A percentile compares a stretch with the other conserved stretches of the same genome.
Evolutionary conservation across 495 filamentous ascomycete species (phyloP).

Genomic region (Recurvomyces mirabilis): DNA sequence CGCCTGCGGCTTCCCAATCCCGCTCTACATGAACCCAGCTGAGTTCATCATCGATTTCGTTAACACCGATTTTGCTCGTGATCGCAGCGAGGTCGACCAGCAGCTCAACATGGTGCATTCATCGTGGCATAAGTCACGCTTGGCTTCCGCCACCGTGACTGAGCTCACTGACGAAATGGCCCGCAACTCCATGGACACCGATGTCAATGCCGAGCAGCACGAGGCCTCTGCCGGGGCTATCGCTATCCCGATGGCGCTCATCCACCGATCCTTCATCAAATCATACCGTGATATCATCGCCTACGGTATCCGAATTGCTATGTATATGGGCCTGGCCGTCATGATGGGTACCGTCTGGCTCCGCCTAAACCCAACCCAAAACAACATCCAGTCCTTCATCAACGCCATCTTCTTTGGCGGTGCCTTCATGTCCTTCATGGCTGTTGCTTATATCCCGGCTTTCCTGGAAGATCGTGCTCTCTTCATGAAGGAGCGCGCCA

Average conservation of each 20-base stretch:
- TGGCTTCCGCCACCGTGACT: slow-evolving; percentile 16
- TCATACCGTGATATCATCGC: slow-evolving; percentile 69
- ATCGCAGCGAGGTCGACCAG: slow-evolving; percentile 32
- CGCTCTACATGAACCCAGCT: slow-evolving; percentile 60
- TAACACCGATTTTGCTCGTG: slow-evolving; percentile 57
- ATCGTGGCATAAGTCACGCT: slow-evolving; percentile 33
- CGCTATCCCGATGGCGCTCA: slow-evolving; percentile 39
- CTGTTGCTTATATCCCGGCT: slow-evolving; percentile 67
- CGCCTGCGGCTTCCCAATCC: slow-evolving; percentile 46
- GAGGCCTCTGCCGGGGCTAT: slow-evolving; percentile 24
- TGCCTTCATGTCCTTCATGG: slow-evolving; percentile 89
- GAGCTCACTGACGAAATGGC: slow-evolving; percentile 24
- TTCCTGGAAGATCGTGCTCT: slow-evolving; percentile 67
- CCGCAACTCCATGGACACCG: slow-evolving; percentile 21
- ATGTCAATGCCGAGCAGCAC: slow-evolving; percentile 19
- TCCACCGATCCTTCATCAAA: slow-evolving; percentile 69
- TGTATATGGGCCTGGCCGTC: slow-evolving; percentile 74
- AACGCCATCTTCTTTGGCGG: slow-evolving; percentile 76
- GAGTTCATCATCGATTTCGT: slow-evolving; percentile 65
- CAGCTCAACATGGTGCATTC: slow-evolving; percentile 35
- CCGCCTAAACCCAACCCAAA: slow-evolving; percentile 50
- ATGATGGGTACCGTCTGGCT: slow-evolving; percentile 87
- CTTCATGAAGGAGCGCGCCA: slow-evolving; percentile 67
- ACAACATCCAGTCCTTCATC: slow-evolving; percentile 62
- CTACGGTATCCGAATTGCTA: slow-evolving; percentile 69